Evolutionary conservation across 2,329 filamentous ascomycete species (phyloP).

Genomic region (Keithomyces neogunnii): DNA sequence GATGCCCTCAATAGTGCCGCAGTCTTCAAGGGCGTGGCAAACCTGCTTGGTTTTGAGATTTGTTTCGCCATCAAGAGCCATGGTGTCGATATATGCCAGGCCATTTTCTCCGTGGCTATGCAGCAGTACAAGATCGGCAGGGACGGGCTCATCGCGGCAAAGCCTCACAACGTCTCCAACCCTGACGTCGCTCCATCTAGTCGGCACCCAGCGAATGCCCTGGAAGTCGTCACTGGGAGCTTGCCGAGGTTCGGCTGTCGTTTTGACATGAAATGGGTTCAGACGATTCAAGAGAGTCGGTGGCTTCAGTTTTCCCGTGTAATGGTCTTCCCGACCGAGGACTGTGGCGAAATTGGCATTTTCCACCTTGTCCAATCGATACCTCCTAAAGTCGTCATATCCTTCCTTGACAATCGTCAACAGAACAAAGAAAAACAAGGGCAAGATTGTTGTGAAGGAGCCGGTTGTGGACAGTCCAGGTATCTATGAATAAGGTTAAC

Average conservation of each 20-base stretch:
- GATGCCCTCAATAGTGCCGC: constrained; percentile 46
- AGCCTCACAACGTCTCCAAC: constrained; percentile 43
- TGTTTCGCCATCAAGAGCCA: constrained; percentile 77
- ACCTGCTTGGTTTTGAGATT: constrained; percentile 72
- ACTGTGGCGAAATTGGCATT: constrained; percentile 50
- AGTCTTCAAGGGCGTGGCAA: constrained; percentile 51
- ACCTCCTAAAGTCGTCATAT: constrained; percentile 74
- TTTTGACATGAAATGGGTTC: constrained; percentile 25
- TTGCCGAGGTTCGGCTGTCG: constrained; percentile 18
- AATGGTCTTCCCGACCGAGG: constrained; percentile 29
- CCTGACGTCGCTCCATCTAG: constrained; percentile 36
- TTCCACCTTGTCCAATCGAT: constrained; percentile 73
- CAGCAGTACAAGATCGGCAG: constrained; percentile 75
- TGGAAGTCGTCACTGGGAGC: constrained; percentile 53
- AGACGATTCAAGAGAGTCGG: constrained; percentile 16
- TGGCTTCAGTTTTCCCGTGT: constrained; percentile 18
- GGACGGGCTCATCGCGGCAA: constrained; percentile 65
- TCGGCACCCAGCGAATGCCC: constrained; percentile 41
- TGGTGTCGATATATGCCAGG: constrained; percentile 76
- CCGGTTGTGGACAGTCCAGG: constrained; percentile 70
- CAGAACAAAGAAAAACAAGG: constrained; percentile 66
- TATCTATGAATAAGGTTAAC: constrained; percentile 26
- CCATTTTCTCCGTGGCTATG: constrained; percentile 70
- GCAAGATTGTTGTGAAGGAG: constrained; percentile 65
- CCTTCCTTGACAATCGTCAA: constrained; percentile 81